Conservation (phyloP, 768 basidiomycete genomes). For the Macrocybe gigantea region DNA sequence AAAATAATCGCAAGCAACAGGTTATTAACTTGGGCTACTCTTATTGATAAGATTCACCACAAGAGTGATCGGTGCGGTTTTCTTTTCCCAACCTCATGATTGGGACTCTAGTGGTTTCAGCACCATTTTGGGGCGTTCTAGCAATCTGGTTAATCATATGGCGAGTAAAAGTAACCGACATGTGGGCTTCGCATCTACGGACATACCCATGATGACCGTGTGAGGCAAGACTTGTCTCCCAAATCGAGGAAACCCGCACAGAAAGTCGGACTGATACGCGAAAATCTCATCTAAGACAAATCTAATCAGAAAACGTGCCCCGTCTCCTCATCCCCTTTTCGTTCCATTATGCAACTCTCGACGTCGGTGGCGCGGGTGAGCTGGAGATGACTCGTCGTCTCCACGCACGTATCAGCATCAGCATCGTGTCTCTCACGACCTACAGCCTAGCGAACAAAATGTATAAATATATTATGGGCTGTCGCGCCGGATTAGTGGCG, state of each 20-base stretch:
- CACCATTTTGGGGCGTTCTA: too few relatives aligned
- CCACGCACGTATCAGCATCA: constrained; percentile 28
- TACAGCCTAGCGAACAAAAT: too few relatives aligned
- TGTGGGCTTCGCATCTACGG: constrained; percentile 12
- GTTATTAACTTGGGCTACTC: too few relatives aligned
- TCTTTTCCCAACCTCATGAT: too few relatives aligned
- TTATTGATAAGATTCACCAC: too few relatives aligned
- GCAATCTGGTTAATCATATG: constrained; percentile 9
- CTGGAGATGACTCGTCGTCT: constrained; percentile 17
- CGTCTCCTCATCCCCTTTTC: constrained; percentile 10
- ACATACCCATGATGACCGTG: constrained; percentile 13
- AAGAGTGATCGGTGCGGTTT: too few relatives aligned
- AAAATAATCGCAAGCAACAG: too few relatives aligned
- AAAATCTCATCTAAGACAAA: constrained; percentile 8
- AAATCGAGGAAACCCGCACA: constrained; percentile 7
- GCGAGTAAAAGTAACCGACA: constrained; percentile 19
- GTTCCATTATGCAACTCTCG: not conserved
- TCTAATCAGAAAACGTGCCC: constrained; percentile 21
- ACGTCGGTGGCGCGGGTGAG: too few relatives aligned
- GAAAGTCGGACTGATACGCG: constrained; percentile 13
- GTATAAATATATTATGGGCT: too few relatives aligned
- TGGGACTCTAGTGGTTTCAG: too few relatives aligned
- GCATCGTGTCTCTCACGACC: too few relatives aligned
- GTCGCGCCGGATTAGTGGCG: too few relatives aligned
- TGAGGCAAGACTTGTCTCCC: constrained; percentile 13